Evolutionary conservation across 139 green algal genomes (phyloP), one percentile per base, ranked within the genome.

Genomic region (Pycnococcus provasolii): DNA sequence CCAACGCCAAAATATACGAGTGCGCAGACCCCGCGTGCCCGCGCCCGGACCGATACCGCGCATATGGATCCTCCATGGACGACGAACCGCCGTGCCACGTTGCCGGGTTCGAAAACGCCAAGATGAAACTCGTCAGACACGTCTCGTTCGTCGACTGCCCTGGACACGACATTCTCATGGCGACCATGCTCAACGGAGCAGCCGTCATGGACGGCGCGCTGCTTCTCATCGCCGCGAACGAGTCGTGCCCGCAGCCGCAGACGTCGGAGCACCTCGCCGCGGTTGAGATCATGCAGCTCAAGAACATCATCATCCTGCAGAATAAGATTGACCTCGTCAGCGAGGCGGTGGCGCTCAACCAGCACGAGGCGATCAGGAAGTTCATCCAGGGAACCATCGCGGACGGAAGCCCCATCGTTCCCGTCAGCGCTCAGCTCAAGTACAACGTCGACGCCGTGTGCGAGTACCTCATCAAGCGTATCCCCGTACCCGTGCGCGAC

Each of bases 121-220:
- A 80, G 66, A 97, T 96, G 91, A 80, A 96, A 74, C 83, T 99
- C 11, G 60, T 93, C 50, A 80, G 94, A 47, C 94, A 99, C 71
- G 91, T 99, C 2, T 96, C 87, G 1, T 99, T 99, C 72, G 94
- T 99, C 40, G 94, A 99, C 72, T 99, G 94, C 81, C 94, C 94
- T 42, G 89, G 92, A 7, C 94, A 99, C 85, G 94, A 99, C 81
- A 99, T 99, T 89, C 90, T 99, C 53, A 99, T 99, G 94, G 94
- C 94, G 7, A 99, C 94, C 71, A 99, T 99, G 94, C 87, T 99
- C 26, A 99, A 99, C 83, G 94, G 94, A 39, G 94, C 94, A 5
- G 94, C 94, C 3, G 95, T 99, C 57, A 99, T 99, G 94, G 94
- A 99, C 64, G 94, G 94, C 55, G 94, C 94, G 7, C 79, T 99